Conservation (phyloP, 306 rosid genomes). For the Cicer arietinum region DNA sequence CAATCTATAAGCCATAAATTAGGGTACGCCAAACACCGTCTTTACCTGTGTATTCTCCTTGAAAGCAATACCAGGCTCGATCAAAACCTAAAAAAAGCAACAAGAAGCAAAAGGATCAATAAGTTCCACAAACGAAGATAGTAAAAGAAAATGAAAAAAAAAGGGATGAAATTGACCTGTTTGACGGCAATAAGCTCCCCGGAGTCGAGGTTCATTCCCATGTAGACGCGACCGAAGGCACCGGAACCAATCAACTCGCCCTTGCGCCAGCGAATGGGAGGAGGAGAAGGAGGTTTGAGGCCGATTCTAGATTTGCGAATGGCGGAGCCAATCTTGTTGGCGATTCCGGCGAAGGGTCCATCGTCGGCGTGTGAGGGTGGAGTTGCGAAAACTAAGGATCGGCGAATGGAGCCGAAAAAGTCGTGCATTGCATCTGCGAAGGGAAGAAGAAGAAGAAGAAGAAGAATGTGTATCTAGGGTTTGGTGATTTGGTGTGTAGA, state of each 20-base stretch:
- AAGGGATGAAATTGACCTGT: slow-evolving; percentile 56
- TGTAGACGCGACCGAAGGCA: slow-evolving; percentile 87
- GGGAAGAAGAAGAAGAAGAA: neutral
- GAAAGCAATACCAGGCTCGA: slow-evolving; percentile 73
- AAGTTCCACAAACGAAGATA: slow-evolving; percentile 7
- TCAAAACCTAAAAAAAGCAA: slow-evolving; percentile 63
- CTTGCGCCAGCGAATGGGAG: slow-evolving; percentile 87
- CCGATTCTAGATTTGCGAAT: slow-evolving; percentile 80
- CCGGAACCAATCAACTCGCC: slow-evolving; percentile 92
- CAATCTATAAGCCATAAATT: neutral
- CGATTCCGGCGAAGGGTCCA: slow-evolving; percentile 65
- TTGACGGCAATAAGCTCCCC: slow-evolving; percentile 95
- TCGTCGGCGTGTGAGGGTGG: slow-evolving; percentile 49
- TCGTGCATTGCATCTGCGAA: slow-evolving; percentile 83
- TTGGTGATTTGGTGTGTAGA: slow-evolving; percentile 22
- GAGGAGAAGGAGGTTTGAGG: slow-evolving; percentile 46
- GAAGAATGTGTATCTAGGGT: slow-evolving; percentile 28
- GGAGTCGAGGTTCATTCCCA: slow-evolving; percentile 96
- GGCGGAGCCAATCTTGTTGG: slow-evolving; percentile 76
- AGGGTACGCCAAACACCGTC: neutral
- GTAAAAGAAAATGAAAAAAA: neutral
- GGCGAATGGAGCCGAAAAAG: slow-evolving; percentile 81
- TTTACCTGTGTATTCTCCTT: slow-evolving; percentile 80
- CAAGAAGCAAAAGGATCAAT: neutral
- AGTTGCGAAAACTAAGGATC: slow-evolving; percentile 67